Evolutionary conservation across 164 flowering plant species (phyloP).

Genomic region (grape (Vitis vinifera)): ASM3070453v1 NC_081819.1:21780501-21781000

Average conservation of each 20-base stretch:
- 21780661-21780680: background rate
- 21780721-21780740: no score
- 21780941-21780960: no score
- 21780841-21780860: conserved; percentile 9
- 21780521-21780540: no score
- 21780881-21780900: background rate
- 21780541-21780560: no score
- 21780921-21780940: no score
- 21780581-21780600: no score
- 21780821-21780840: conserved; percentile 52
- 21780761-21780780: conserved; percentile 53
- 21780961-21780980: no score
- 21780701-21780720: background rate
- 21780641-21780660: background rate
- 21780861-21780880: background rate
- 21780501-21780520: no score
- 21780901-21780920: background rate
- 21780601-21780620: no score
- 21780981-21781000: no score
- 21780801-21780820: conserved; percentile 80
- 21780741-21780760: background rate
- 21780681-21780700: background rate
- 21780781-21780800: conserved; percentile 71
- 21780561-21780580: no score
- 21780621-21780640: no score